These are phyloP conservation scores for Fusarium neocosmosporiellum DNA, from an alignment of 2,329 filamentous ascomycete species.

Conservation along the genomic window DNA sequence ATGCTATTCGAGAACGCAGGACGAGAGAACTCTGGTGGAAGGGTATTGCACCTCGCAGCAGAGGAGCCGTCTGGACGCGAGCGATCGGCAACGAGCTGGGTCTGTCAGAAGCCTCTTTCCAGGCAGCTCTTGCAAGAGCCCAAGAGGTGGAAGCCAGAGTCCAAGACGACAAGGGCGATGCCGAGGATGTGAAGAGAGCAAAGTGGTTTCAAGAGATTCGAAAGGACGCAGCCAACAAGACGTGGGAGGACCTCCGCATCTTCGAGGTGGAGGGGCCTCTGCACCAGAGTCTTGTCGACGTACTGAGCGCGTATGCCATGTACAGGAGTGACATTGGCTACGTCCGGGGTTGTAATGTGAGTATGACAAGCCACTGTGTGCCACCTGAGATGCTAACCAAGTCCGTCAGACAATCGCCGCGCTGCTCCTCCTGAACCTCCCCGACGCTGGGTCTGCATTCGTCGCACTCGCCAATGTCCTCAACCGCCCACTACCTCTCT, in stretches of 20 bases:
- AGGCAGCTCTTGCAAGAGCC: constrained; percentile 76
- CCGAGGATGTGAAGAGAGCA: constrained; percentile 66
- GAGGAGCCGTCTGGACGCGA: constrained; percentile 75
- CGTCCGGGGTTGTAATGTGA: constrained; percentile 77
- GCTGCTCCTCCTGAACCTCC: constrained; percentile 77
- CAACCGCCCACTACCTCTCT: constrained; percentile 79
- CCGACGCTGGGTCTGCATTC: constrained; percentile 72
- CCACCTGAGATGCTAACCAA: constrained; percentile 30
- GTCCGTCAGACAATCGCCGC: constrained; percentile 73
- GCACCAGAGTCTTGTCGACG: constrained; percentile 74
- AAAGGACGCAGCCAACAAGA: constrained; percentile 70
- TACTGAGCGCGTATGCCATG: constrained; percentile 83
- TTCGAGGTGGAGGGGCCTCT: constrained; percentile 76
- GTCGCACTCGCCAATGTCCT: constrained; percentile 80
- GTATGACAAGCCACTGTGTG: constrained; percentile 47
- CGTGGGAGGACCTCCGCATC: constrained; percentile 78
- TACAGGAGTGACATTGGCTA: constrained; percentile 87
- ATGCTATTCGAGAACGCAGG: constrained; percentile 73
- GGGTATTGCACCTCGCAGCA: constrained; percentile 76
- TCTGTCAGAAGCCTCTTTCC: constrained; percentile 74
- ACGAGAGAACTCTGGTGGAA: constrained; percentile 87
- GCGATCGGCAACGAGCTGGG: constrained; percentile 81
- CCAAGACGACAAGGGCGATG: constrained; percentile 60
- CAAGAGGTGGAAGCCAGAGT: constrained; percentile 69
- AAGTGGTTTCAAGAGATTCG: constrained; percentile 73